Evolutionary conservation across 495 filamentous ascomycete species (phyloP).

Genomic region (Penicillium cataractarum): DNA sequence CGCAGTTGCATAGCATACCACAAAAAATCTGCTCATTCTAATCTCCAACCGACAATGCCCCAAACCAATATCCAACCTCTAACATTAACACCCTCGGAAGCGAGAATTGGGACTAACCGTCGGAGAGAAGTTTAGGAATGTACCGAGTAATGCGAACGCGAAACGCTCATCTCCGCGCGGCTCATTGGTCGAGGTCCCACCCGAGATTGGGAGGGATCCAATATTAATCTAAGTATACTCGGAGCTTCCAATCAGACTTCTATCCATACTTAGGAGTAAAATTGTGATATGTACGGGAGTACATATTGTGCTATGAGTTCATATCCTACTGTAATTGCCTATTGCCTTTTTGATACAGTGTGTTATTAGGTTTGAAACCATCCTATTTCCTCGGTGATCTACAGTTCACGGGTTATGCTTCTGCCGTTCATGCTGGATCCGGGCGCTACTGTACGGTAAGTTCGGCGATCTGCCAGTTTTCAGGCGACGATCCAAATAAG

Average conservation of each 20-base stretch:
- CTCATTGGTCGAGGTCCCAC: slow-evolving; percentile 9
- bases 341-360: not conserved
- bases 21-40: not conserved
- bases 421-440: not conserved
- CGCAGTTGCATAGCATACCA: not conserved
- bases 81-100: not conserved
- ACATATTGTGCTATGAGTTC: too few species aligned
- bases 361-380: not conserved
- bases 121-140: slow-evolving; percentile 10
- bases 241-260: not conserved
- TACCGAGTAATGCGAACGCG: slow-evolving; percentile 4
- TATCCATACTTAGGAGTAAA: not conserved
- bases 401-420: not conserved
- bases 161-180: slow-evolving; percentile 2
- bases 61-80: not conserved
- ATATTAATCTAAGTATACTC: not conserved
- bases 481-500: slow-evolving; percentile 27
- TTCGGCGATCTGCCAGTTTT: slow-evolving; percentile 15
- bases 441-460: not conserved
- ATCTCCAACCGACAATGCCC: not conserved
- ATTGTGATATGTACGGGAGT: not conserved
- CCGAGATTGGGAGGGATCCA: slow-evolving; percentile 2
- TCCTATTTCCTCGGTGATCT: not conserved
- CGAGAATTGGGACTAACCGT: not conserved
- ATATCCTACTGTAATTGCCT: not conserved